Percentiles rank a stretch among this genome's conserved stretches.
Conservation (phyloP, 495 filamentous ascomycete genomes). For the Podospora appendiculata region DNA sequence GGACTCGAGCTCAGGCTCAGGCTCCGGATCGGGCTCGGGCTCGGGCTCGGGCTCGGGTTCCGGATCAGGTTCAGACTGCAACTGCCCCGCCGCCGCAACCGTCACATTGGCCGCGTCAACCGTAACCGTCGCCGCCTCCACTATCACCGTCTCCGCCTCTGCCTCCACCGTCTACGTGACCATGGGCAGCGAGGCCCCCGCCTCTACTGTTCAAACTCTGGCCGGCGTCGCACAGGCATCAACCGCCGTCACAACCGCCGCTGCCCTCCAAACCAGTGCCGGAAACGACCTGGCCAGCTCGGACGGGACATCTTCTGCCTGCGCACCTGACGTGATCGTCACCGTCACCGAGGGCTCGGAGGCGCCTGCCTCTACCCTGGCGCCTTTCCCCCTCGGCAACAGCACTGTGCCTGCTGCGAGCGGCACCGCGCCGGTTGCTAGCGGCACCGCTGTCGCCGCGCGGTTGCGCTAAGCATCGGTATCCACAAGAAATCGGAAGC, state of each 20-base stretch:
- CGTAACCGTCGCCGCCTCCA: conserved; percentile 23
- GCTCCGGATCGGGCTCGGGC: background rate
- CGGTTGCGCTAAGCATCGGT: background rate
- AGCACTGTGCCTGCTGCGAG: conserved; percentile 9
- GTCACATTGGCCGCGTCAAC: conserved; percentile 27
- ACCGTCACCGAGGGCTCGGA: conserved; percentile 12
- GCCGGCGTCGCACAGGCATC: background rate
- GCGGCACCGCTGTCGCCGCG: background rate
- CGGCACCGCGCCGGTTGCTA: conserved; percentile 10
- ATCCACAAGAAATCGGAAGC: no score
- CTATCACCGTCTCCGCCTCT: conserved; percentile 24
- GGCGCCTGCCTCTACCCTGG: conserved; percentile 17
- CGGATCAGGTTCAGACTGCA: conserved; percentile 4
- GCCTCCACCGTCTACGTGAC: conserved; percentile 39
- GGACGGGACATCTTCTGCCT: background rate
- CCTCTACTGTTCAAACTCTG: conserved; percentile 6
- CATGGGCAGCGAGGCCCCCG: conserved; percentile 5
- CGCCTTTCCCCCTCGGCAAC: conserved; percentile 17
- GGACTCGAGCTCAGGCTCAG: conserved; percentile 10
- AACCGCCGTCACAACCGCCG: background rate
- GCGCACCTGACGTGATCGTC: conserved; percentile 7
- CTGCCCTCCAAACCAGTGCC: conserved; percentile 7
- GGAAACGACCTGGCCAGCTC: conserved; percentile 2
- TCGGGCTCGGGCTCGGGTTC: conserved; percentile 3
- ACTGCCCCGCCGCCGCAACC: conserved; percentile 28